phyloP scores from a whole-genome alignment of 805 yeast species.

The Cyberlindnera maclurae region DNA sequence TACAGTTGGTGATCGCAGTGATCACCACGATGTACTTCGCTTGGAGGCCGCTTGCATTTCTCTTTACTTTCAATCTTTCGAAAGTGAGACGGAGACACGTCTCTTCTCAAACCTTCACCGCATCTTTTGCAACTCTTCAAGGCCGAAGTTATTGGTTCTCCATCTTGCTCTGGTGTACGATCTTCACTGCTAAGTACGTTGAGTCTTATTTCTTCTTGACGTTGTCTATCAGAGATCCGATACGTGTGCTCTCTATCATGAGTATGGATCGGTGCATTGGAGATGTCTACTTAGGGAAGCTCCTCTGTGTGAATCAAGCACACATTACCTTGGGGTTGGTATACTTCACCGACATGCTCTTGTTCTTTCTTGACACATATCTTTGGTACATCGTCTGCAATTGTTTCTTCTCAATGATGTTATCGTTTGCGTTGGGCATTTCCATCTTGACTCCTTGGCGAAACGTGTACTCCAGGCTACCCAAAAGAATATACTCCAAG shows the following conservation, averaged over 20 bases:
- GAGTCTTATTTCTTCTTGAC: constrained; percentile 80
- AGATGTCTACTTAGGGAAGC: constrained; percentile 45
- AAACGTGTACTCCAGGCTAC: constrained; percentile 67
- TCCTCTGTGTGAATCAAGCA: constrained; percentile 54
- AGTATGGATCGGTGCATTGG: constrained; percentile 56
- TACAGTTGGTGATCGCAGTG: constrained; percentile 53
- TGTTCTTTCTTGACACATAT: constrained; percentile 77
- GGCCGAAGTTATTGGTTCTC: constrained; percentile 57
- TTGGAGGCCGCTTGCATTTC: constrained; percentile 47
- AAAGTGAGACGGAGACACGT: constrained; percentile 39
- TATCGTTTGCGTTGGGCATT: constrained; percentile 71
- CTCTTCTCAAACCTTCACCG: constrained; percentile 54
- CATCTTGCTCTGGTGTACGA: constrained; percentile 57
- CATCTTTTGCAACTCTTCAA: constrained; percentile 44
- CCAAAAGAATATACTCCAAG: constrained; percentile 69
- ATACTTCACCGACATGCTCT: constrained; percentile 52
- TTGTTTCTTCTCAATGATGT: constrained; percentile 60
- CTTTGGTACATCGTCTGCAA: constrained; percentile 83
- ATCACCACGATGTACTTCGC: constrained; percentile 50
- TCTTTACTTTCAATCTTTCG: constrained; percentile 33
- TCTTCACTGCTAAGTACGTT: constrained; percentile 58
- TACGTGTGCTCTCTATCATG: constrained; percentile 59
- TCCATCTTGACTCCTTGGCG: constrained; percentile 89
- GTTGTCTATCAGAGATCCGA: constrained; percentile 65
- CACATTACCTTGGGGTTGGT: constrained; percentile 46